Conservation (phyloP, 208 protist species). For the Acanthamoeba lenticulata region DNA sequence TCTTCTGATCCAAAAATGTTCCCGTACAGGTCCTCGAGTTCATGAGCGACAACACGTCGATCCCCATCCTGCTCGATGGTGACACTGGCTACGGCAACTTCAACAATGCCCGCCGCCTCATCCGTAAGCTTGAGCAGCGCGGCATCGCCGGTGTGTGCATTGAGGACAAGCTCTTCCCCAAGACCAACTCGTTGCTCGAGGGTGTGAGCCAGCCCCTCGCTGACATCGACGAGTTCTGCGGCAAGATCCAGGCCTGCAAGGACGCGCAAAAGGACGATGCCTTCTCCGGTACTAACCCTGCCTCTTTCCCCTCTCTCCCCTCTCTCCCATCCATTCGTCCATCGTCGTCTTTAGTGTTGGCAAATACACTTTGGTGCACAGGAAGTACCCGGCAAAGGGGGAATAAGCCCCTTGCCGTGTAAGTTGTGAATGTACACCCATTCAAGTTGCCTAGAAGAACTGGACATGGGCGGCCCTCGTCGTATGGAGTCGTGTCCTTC, state of each 20-base stretch:
- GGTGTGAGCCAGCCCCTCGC: slow-evolving; percentile 85
- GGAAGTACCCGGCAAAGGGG: not conserved
- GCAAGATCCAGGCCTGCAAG: slow-evolving; percentile 89
- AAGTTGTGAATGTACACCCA: slow-evolving; percentile 47
- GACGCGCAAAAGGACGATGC: slow-evolving; percentile 82
- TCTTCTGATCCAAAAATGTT: not conserved
- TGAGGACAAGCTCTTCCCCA: slow-evolving; percentile 90
- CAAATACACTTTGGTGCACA: slow-evolving; percentile 54
- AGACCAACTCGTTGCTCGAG: slow-evolving; percentile 88
- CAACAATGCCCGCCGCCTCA: slow-evolving; percentile 87
- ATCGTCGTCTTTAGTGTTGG: not conserved
- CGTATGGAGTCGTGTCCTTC: not conserved
- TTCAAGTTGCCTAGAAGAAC: not conserved
- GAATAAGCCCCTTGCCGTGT: not conserved
- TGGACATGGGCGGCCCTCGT: not conserved
- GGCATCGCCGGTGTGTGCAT: slow-evolving; percentile 88
- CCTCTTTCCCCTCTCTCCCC: too few species aligned
- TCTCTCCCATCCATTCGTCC: not conserved
- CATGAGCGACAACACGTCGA: slow-evolving; percentile 86
- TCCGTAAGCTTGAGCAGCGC: slow-evolving; percentile 87
- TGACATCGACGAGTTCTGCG: slow-evolving; percentile 87
- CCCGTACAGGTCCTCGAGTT: slow-evolving; percentile 82
- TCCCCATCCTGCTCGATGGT: slow-evolving; percentile 89
- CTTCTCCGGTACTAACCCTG: slow-evolving; percentile 46
- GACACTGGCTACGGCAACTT: slow-evolving; percentile 91